Conservation (phyloP, 768 basidiomycete genomes). For the Rhizopogon roseolus region DNA sequence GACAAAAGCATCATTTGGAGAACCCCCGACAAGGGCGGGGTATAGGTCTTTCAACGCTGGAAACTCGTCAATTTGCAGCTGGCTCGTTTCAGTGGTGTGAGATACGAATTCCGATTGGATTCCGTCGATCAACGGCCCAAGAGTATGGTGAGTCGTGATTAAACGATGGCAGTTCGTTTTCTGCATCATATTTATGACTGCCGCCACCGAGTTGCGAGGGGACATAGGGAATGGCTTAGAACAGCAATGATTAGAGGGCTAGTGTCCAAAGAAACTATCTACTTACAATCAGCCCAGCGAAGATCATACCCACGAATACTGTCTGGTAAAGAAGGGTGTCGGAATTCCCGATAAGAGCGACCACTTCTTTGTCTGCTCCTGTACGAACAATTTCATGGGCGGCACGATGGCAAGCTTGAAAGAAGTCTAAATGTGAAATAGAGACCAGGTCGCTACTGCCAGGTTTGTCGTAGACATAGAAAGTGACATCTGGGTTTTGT, state of each 20-base stretch:
- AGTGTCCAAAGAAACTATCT: not conserved
- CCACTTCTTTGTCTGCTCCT: constrained; percentile 25
- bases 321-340: constrained; percentile 41
- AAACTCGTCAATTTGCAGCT: constrained; percentile 11
- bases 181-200: constrained; percentile 29
- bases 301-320: constrained; percentile 31
- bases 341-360: constrained; percentile 33
- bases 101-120: constrained; percentile 18
- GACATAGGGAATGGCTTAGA: constrained; percentile 32
- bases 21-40: constrained; percentile 4
- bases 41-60: constrained; percentile 8
- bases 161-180: constrained; percentile 34
- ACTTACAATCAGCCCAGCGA: constrained; percentile 32
- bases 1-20: constrained; percentile 3
- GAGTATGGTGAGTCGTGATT: constrained; percentile 27
- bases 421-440: constrained; percentile 40
- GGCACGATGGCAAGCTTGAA: constrained; percentile 37
- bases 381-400: constrained; percentile 31
- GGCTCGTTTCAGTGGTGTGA: not conserved
- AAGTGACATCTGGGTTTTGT: constrained; percentile 26
- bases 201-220: constrained; percentile 31
- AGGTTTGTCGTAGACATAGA: constrained; percentile 22
- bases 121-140: constrained; percentile 23
- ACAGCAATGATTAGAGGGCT: not conserved
- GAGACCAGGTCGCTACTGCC: constrained; percentile 12